Base-by-base conservation (phyloP, 2,329 filamentous ascomycete genomes). In the Scorias spongiosa region DNA sequence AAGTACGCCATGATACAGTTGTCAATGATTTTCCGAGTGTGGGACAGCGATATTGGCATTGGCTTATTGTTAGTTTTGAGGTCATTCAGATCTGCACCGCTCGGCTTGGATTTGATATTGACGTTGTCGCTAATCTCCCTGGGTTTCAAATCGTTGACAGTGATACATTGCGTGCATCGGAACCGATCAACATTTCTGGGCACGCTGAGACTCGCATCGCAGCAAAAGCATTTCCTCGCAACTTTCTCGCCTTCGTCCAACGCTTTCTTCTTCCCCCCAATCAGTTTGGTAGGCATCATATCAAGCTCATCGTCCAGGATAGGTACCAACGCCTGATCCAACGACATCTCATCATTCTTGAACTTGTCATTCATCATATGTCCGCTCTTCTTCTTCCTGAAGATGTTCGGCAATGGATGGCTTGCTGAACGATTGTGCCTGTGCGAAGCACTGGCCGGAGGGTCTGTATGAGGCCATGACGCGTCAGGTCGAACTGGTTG, bases 211-310 rank as follows among this genome's bases (percentile, higher is more conserved):
- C 79, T 75, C 44, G 81, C 82, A 54, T 81, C 83, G 61, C 87
- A 94, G 29, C 86, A 88, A 75, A 89, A 87, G 60, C 87, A 94
- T 53, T 76, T 79, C 17, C 84, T 82, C 29, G 76, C 80, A 26
- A 71, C 68, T 55, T 81, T 75, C 51, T 84, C 76, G 51, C 71
- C 76, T 50, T 69, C 67, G 15, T 65, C 57, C n/a, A 63, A 59
- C 43, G 57, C 44, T 40, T 51, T 48, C 42, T 53, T 57, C 46
- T 55, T 58, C 15, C 57, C 55, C 29, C 55, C 54, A 15, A 53
- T 53, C n/a, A 51, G 51, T 38, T 54, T 48, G 20, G 48, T 50
- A 2, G 54, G 54, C 14, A 45, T 44, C 12, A 44, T 37, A 42
- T 30, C 60, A 54, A 65, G 63, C 46, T 63, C 45, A 36, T 57